Base-by-base conservation (phyloP, 352 stramenopile genomes). In the Detonula confervacea region DNA sequence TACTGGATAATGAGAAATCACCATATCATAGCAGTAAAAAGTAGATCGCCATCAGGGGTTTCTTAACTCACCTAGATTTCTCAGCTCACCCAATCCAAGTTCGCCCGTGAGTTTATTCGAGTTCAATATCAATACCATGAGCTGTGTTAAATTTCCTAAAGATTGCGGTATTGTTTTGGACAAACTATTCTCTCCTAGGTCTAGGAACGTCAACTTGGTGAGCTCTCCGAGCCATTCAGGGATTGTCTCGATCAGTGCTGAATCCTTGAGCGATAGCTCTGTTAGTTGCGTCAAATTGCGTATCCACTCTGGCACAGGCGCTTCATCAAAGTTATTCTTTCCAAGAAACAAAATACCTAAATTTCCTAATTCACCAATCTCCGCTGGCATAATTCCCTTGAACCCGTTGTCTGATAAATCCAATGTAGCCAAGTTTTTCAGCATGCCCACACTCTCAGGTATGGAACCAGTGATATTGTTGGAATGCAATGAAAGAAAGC, bases 201-300 rank as follows among this genome's bases (percentile, higher is more conserved):
- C 86, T 25, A 93, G 70, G n/a, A 91, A 68, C 0, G 70, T 39
- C 12, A 92, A 59, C 7, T 83, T 67, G 3, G 30, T 56, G 3
- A 90, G 54, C 14, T 74, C 55, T 0, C 59, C 67, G 16, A 86
- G 60, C 60, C 64, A 80, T n/a, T 51, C 59, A 14, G 88, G 88
- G 25, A 93, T 83, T 14, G 11, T 55, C 6, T 83, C 84, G 20
- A n/a, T 77, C 9, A 80, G 63, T 12, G 80, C 62, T 4, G 78
- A 83, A 24, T 47, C 47, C 56, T 91, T 92, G 11, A 92, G 54
- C 3, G 86, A 92, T 1, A 93, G 60, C 54, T 93, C 88, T 42
- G 67, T 75, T 16, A 92, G 67, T 29, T 84, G 52, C 0, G 65
- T 86, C 29, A 90, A 51, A n/a, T 67, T 75, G 11, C 71, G 69